Evolutionary conservation across 202 grass and related monocot genomes (phyloP).

Genomic region (Panicum virgatum): DNA sequence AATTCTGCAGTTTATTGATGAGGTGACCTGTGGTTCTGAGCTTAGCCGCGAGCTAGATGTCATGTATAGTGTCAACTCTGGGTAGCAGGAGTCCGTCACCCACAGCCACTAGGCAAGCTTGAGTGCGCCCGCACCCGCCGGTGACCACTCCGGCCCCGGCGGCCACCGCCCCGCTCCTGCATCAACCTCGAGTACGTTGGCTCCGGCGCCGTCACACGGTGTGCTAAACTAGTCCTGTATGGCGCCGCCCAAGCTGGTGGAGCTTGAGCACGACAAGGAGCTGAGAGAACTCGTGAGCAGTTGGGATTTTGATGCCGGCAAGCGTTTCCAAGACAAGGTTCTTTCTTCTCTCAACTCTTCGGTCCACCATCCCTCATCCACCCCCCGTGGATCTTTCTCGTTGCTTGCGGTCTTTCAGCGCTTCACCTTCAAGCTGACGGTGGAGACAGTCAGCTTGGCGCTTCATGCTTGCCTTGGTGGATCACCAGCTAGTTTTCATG

Average conservation of each 20-base stretch:
- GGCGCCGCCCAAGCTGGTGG: background rate
- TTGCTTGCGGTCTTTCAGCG: background rate
- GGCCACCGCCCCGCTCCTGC: no score
- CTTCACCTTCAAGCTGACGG: background rate
- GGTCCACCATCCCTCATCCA: background rate
- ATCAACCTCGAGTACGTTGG: no score
- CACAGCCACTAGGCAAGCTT: no score
- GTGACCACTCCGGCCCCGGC: no score
- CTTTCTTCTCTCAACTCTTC: background rate
- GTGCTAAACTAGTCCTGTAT: no score
- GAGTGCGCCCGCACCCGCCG: no score
- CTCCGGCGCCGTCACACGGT: no score
- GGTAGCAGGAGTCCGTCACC: no score
- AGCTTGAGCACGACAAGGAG: background rate
- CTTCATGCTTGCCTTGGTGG: background rate
- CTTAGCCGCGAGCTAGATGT: no score
- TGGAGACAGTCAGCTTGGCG: background rate
- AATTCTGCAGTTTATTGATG: no score
- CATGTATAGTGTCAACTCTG: no score
- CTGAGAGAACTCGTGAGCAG: background rate
- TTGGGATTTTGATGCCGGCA: background rate
- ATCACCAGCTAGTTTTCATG: background rate
- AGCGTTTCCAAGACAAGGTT: background rate
- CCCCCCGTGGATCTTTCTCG: background rate
- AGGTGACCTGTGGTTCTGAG: no score